phyloP scores from a whole-genome alignment of 257 asterid genomes.

The Catharanthus roseus region DNA sequence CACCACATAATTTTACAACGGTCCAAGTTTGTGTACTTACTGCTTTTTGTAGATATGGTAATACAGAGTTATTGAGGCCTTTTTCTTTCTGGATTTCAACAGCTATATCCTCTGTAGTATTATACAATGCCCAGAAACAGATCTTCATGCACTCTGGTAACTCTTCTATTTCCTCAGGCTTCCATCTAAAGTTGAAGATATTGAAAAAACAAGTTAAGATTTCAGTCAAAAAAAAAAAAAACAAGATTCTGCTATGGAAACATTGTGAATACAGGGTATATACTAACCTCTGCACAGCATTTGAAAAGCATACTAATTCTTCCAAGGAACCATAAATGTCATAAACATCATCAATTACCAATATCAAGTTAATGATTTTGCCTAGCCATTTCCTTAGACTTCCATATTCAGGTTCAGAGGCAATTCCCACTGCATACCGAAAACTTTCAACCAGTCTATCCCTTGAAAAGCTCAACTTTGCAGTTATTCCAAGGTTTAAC shows the following conservation, averaged over 20 bases:
- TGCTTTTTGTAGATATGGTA: conserved; percentile 33
- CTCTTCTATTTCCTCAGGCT: conserved; percentile 25
- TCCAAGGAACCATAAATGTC: conserved; percentile 47
- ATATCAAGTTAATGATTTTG: conserved; percentile 34
- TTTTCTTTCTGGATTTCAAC: conserved; percentile 34
- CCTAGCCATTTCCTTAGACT: conserved; percentile 52
- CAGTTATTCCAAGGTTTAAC: conserved; percentile 30
- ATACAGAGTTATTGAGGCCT: conserved; percentile 38
- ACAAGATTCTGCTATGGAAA: not conserved
- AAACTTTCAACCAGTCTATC: conserved; percentile 53
- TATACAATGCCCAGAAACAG: conserved; percentile 33
- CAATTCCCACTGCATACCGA: conserved; percentile 46
- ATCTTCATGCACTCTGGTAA: conserved; percentile 40
- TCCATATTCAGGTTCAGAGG: conserved; percentile 38
- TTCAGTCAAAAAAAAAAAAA: not conserved
- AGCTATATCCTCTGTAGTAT: conserved; percentile 35
- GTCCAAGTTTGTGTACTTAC: no score
- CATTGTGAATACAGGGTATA: not conserved
- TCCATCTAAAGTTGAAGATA: conserved; percentile 36
- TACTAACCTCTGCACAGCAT: conserved; percentile 36
- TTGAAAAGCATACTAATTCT: conserved; percentile 43
- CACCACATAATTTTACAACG: no score
- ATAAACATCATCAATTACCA: conserved; percentile 48
- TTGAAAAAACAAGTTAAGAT: not conserved
- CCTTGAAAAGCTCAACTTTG: conserved; percentile 39